phyloP scores from a whole-genome alignment of 225 moss, liverwort and hornwort genomes.

The Pseudisothecium myosuroides region DNA sequence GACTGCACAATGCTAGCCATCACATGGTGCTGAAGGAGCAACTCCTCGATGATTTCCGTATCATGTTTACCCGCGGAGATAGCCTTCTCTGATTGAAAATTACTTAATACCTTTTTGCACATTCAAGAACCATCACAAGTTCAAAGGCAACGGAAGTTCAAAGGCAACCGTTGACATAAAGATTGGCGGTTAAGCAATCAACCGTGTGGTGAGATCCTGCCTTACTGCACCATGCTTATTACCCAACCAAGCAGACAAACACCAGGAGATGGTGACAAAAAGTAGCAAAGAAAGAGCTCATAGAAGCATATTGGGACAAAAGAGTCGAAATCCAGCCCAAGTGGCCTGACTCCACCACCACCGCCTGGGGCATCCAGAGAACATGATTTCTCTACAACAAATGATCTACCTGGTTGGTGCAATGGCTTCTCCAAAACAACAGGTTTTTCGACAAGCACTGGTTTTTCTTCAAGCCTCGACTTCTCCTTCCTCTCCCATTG shows the following conservation, averaged over 20 bases:
- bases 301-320: conserved; percentile 65
- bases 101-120: conserved; percentile 58
- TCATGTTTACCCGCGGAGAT: conserved; percentile 51
- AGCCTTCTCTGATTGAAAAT: conserved; percentile 37
- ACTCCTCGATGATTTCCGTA: conserved; percentile 81
- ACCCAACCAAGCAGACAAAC: not conserved
- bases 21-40: conserved; percentile 90
- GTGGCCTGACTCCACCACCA: conserved; percentile 61
- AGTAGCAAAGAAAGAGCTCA: not conserved
- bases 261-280: not conserved
- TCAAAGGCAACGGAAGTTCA: not conserved
- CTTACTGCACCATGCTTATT: not conserved
- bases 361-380: conserved; percentile 9
- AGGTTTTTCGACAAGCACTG: conserved; percentile 29
- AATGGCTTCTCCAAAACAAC: conserved; percentile 21
- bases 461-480: conserved; percentile 42
- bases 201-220: not conserved
- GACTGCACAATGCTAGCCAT: conserved; percentile 98
- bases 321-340: conserved; percentile 84
- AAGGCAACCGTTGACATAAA: not conserved
- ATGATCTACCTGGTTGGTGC: conserved; percentile 31
- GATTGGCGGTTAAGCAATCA: not conserved
- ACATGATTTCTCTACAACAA: conserved; percentile 19
- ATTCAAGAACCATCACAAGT: conserved; percentile 5
- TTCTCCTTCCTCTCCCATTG: conserved; percentile 81